phyloP scores from a whole-genome alignment of 441 rosid species.

The Populus hybrid region DNA sequence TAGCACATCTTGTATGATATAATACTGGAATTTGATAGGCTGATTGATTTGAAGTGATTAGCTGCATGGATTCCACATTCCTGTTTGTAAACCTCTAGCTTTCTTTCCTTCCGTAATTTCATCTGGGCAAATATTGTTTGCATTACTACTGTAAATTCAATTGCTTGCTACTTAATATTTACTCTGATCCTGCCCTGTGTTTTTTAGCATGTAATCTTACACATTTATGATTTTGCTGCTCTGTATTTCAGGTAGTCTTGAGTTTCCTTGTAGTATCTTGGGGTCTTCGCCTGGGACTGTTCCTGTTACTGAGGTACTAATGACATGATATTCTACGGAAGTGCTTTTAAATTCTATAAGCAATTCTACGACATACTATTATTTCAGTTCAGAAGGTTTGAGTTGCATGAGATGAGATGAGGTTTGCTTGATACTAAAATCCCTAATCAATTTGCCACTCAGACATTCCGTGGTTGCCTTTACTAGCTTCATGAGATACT shows the following conservation, averaged over 20 bases:
- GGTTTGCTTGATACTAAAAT: neutral
- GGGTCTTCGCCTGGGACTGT: constrained; percentile 87
- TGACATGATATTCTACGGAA: neutral
- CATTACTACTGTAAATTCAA: neutral
- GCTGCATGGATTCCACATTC: neutral
- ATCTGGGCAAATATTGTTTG: neutral
- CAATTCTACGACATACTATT: neutral
- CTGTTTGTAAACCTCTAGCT: neutral
- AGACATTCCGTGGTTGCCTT: neutral
- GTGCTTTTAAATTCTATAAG: neutral
- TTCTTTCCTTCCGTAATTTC: neutral
- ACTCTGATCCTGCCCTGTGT: constrained; percentile 9
- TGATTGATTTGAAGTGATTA: neutral
- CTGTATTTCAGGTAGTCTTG: constrained; percentile 55
- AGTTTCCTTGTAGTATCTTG: constrained; percentile 66
- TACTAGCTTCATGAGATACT: neutral
- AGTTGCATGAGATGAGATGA: neutral
- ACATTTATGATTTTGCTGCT: constrained; percentile 12
- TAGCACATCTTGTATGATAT: neutral
- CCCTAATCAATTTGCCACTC: neutral
- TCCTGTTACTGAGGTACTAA: constrained; percentile 77
- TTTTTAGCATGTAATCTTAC: constrained; percentile 5
- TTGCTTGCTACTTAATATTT: neutral
- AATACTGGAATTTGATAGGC: neutral
- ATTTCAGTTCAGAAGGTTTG: neutral